Evolutionary conservation across 257 asterid genomes (phyloP), one percentile per base, ranked within the genome.

Genomic region (Solanum stenotomum): DNA sequence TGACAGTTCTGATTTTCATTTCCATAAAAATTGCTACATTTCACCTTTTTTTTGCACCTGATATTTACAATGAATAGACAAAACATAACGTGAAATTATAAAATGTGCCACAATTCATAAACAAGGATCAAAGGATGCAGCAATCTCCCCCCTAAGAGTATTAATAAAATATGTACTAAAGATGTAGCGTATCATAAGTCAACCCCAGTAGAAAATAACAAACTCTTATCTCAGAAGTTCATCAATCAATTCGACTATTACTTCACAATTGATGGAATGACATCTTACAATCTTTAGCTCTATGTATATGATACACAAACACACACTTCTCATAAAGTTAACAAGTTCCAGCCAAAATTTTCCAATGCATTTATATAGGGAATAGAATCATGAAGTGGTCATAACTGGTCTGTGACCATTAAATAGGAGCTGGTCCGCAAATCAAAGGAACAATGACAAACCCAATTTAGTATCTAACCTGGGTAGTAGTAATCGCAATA

Each of bases 401-500:
- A 46, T 44, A 79, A 79, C 22, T 79, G 52, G 27, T 29, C 33
- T 81, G 23, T 46, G 42, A 18, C 25, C 40, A 46, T 4, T 14
- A 46, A 46, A 29, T 46, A 46, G 40, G 40, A 46, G 67, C 40
- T 16, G 70, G 16, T 81, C 8, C 10, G 3, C 77, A 78, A 59
- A 29, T 49, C 10, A 78, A 56, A 85, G 44, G 78, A 83, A 71
- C 63, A 34, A 20, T 52, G 61, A 89, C 76, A 87, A 85, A 90
- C 35, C 86, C 70, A 75, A 81, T 82, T 22, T 11, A 89, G 84
- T 65, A 63, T 77, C 93, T 84, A 77, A 94, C 98, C 98, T 88
- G 95, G 92, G 87, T 94, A 92, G 89, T 91, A 93, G 90, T 94
- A 93, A 81, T 92, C 92, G 88, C 92, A 94, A 89, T 91, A 91